Percentiles rank a stretch among this genome's conserved stretches.
phyloP scores from a whole-genome alignment of 1,139 yeast species.

The Torulaspora globosa region DNA sequence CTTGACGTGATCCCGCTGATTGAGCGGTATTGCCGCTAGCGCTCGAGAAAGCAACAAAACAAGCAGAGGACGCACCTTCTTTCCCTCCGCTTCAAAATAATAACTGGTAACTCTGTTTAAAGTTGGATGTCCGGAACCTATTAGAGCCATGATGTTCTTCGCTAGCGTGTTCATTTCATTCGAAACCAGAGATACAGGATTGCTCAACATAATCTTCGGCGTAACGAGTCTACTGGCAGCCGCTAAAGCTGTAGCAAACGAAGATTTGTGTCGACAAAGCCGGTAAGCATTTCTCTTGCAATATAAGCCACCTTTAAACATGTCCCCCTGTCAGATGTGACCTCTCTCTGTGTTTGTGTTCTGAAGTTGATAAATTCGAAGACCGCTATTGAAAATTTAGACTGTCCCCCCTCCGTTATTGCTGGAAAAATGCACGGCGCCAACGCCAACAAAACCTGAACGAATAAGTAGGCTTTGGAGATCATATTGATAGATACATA shows the following conservation, averaged over 20 bases:
- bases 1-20: slow-evolving; percentile 57
- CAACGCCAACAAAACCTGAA: slow-evolving; percentile 5
- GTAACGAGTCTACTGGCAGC: slow-evolving; percentile 79
- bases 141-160: slow-evolving; percentile 73
- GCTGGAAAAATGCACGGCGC: slow-evolving; percentile 2
- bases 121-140: slow-evolving; percentile 93
- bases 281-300: slow-evolving; percentile 1
- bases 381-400: slow-evolving; percentile 3
- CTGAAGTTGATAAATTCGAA: neutral
- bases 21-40: slow-evolving; percentile 68
- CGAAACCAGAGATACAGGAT: slow-evolving; percentile 90
- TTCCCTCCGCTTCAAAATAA: slow-evolving; percentile 94
- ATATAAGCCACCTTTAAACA: slow-evolving; percentile 7
- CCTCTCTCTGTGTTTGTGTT: neutral
- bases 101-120: slow-evolving; percentile 85
- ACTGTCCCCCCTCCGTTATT: slow-evolving; percentile 2
- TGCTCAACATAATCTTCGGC: slow-evolving; percentile 56
- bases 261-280: slow-evolving; percentile 35
- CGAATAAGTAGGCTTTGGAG: neutral
- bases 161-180: slow-evolving; percentile 92
- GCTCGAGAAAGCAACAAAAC: slow-evolving; percentile 83
- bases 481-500: neutral
- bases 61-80: slow-evolving; percentile 87
- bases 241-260: slow-evolving; percentile 61
- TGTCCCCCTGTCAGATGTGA: neutral